Evolutionary conservation across 1,284 basidiomycete genomes (phyloP), one percentile per base, ranked within the genome.

Genomic region (Pyrrhoderma lamaoense): DNA sequence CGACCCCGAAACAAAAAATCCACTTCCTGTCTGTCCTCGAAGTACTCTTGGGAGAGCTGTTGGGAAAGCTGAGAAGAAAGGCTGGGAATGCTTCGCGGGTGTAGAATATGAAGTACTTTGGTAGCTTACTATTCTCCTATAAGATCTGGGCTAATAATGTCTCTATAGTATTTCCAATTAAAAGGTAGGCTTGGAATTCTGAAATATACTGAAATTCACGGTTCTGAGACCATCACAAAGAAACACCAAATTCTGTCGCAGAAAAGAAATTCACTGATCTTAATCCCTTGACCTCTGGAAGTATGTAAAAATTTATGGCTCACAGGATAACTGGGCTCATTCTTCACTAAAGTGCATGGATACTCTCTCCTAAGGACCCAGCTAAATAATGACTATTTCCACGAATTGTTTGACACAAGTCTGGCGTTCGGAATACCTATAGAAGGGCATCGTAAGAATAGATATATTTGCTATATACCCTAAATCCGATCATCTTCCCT

Each of bases 341-440:
- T 35, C 11, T 31, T 22, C 44, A 42, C 42, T 34, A 9, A 57
- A 94, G 92, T 93, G 86, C 92, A 94, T 61, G 92, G 92, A 3
- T 95, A 94, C 62, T 94, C 91, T 2, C 71, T 94, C n/a, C 73
- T 94, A 3, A 75, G 92, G 25, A 89, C 92, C 0, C 88, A 91
- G 45, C 68, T 95, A 35, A 95, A 97, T 68, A 84, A 83, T 58
- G 83, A 80, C 23, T 99, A 95, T 67, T 98, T 97, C 65, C 79
- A 87, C 56, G 89, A 86, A 27, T 70, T 99, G 16, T 96, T 92
- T 63, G 88, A 96, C 61, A 75, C 80, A 58, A 82, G 84, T 39
- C 62, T 71, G 25, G 73, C 73, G 45, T 95, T 97, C 63, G 83
- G 81, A 2, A 79, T 97, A 39, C 76, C 81, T 3, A 76, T 97